Base-by-base conservation (phyloP, 352 stramenopile species). In the Pythium dissotocum region DNA sequence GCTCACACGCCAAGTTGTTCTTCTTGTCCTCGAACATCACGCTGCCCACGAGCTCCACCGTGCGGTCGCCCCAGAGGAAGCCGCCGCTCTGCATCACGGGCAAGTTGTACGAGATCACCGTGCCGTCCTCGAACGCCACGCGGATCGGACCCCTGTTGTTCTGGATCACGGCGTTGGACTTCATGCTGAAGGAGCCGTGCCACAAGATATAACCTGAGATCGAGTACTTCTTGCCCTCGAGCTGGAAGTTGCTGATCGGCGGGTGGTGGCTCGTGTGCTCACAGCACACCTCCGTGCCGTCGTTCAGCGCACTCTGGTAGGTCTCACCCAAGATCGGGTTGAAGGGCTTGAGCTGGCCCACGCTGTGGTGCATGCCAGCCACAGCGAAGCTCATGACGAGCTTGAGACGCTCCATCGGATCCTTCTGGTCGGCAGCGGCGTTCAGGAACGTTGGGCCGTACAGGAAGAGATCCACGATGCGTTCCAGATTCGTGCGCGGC, bases 221-320 rank as follows among this genome's bases (percentile, higher is more conserved):
- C 16, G 71, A 77, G 69, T 90, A 95, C 71, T 90, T 91, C 1
- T 84, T 82, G 55, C 81, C 82, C 10, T 85, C 77, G 24, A 95
- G 72, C 72, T 93, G 85, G 58, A 92, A 91, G 64, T 93, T 92
- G 72, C 83, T 93, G 68, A 95, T 91, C 21, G 87, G 87, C 48
- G 87, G 87, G 61, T 95, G 87, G 69, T 95, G 87, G 70, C 85
- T 93, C 58, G 87, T 93, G 77, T 95, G 87, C 63, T 95, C 87
- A 58, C 85, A 92, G 58, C 74, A 87, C 6, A 95, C 85, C 30
- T 91, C 82, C 5, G 87, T 92, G 61, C 85, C 87, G 60, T 95
- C 85, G 66, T 88, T 93, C 54, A 93, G 64, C 46, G 67, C 78
- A 4, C 78, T 81, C 67, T 95, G 85, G 52, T 81, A 93, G 21